Base-by-base conservation (phyloP, 2,329 filamentous ascomycete genomes). In the Arachnomyces sp. region DNA sequence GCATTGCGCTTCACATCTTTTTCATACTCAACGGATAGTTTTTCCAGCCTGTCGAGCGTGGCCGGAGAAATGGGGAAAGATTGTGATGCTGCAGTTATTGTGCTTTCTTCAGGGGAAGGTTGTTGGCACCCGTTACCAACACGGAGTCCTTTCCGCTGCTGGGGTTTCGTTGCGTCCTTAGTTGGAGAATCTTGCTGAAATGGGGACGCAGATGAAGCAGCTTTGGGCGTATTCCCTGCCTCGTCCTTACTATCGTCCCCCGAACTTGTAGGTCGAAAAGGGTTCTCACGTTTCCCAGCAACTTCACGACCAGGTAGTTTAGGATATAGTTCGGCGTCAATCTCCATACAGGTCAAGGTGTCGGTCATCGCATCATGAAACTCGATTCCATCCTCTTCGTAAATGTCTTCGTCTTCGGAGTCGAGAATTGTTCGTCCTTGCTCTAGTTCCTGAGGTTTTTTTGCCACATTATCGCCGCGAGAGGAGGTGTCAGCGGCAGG, bases 391-490 rank as follows among this genome's bases (percentile, higher is more conserved):
- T 34, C 34, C 8, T 28, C 29, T 39, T 43, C 36, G 12, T 25
- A 37, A 17, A 28, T 15, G 17, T 54, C 54, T 25, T 62, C 58
- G 33, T 57, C 57, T 32, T 64, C 61, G 1, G 62, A 64, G 38
- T 63, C 61, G 7, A 53, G 53, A 41, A 64, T 56, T 2, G 60
- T 51, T 32, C 12, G 9, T 38, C 12, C 2, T 37, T 25, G 25
- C 38, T 32, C 31, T 39, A 32, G 11, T 35, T 37, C 9, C 42
- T 25, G 25, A 43, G 29, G 15, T 31, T 31, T n/a, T n/a, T n/a
- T n/a, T n/a, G n/a, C n/a, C n/a, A n/a, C n/a, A n/a, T n/a, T n/a
- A n/a, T n/a, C n/a, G n/a, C n/a, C n/a, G n/a, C n/a, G n/a, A n/a
- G n/a, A n/a, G n/a, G n/a, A n/a, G n/a, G n/a, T n/a, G n/a, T n/a